These are phyloP conservation scores for Starmerella sirachaensis DNA, from an alignment of 805 yeast species.

Conservation along the genomic window DNA sequence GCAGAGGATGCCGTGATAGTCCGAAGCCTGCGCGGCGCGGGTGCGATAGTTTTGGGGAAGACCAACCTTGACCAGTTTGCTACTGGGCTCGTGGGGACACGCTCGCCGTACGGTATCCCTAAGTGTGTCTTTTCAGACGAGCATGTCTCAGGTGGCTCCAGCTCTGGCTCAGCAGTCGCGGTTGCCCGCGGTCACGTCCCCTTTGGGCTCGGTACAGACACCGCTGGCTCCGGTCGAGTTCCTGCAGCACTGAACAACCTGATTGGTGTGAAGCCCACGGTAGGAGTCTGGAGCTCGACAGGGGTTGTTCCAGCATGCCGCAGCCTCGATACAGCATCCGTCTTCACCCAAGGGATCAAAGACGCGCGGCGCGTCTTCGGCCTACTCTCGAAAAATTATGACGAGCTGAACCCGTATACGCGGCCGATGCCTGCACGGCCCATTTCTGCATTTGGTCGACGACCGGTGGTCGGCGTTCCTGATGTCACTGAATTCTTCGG, in stretches of 20 bases:
- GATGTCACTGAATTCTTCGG: conserved; percentile 54
- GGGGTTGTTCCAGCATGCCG: conserved; percentile 99
- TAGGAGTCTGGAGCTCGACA: conserved; percentile 69
- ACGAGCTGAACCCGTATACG: conserved; percentile 68
- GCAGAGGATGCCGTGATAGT: conserved; percentile 66
- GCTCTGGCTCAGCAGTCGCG: conserved; percentile 89
- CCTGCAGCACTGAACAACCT: conserved; percentile 91
- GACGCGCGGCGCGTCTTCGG: conserved; percentile 76
- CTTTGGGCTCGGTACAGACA: conserved; percentile 83
- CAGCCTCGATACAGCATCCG: conserved; percentile 83
- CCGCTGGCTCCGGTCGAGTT: conserved; percentile 97
- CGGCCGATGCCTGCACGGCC: conserved; percentile 63
- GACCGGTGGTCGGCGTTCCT: conserved; percentile 70
- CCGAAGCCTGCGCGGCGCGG: conserved; percentile 60
- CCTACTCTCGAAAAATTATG: conserved; percentile 61
- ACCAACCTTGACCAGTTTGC: conserved; percentile 96
- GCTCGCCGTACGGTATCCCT: conserved; percentile 90
- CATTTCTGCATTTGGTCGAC: conserved; percentile 41
- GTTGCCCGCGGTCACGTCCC: conserved; percentile 89
- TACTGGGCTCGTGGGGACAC: conserved; percentile 88
- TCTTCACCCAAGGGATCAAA: conserved; percentile 60
- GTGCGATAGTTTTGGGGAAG: conserved; percentile 88
- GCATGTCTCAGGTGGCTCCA: conserved; percentile 90
- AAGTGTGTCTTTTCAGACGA: conserved; percentile 61
- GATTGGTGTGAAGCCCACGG: conserved; percentile 85